These are phyloP conservation scores for Linum usitatissimum DNA, from an alignment of 345 rosid genomes.

Conservation along the genomic window DNA sequence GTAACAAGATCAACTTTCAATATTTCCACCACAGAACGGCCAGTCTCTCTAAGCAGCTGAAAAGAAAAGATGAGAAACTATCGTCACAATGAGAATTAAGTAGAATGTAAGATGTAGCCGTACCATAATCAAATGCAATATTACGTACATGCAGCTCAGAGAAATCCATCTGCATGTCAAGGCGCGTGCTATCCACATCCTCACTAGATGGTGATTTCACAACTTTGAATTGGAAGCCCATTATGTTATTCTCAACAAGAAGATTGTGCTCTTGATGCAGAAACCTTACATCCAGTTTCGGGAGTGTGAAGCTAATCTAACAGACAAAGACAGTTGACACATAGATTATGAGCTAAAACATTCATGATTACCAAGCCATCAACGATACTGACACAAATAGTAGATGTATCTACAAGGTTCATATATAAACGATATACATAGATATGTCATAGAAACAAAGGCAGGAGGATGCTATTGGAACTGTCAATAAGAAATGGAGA, in stretches of 20 bases:
- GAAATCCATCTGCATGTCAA: constrained; percentile 81
- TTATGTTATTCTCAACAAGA: constrained; percentile 63
- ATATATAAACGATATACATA: neutral
- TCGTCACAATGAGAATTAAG: constrained; percentile 10
- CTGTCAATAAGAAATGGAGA: neutral
- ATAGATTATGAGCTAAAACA: neutral
- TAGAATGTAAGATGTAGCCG: too few species aligned
- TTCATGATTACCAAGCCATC: neutral
- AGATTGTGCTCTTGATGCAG: constrained; percentile 55
- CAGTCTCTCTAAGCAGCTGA: constrained; percentile 77
- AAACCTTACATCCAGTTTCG: constrained; percentile 76
- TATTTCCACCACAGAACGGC: constrained; percentile 73
- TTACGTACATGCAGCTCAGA: constrained; percentile 96
- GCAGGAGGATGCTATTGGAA: too few species aligned
- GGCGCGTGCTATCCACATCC: constrained; percentile 83
- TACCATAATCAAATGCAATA: too few species aligned
- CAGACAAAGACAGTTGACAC: constrained; percentile 14
- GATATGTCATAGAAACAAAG: too few species aligned
- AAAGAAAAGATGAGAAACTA: constrained; percentile 25
- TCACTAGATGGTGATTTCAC: constrained; percentile 57
- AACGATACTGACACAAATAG: neutral
- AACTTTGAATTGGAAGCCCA: constrained; percentile 66
- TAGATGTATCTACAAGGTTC: neutral
- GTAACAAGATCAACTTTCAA: constrained; percentile 76
- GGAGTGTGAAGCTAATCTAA: constrained; percentile 66